phyloP scores from a whole-genome alignment of 2,329 filamentous ascomycete species.

The Penicillium sp. region DNA sequence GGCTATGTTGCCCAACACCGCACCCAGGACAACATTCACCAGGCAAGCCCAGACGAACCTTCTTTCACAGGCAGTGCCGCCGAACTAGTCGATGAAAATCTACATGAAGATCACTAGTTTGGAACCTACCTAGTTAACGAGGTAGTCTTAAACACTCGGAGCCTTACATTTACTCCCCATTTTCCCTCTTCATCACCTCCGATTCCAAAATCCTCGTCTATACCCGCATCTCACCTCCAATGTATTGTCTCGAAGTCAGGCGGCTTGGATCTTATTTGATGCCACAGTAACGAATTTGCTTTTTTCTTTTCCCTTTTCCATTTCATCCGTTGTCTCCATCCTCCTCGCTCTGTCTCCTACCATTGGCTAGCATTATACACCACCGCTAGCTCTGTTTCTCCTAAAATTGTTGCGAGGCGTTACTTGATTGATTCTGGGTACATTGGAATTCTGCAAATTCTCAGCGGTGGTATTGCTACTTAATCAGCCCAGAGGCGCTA shows the following conservation, averaged over 20 bases:
- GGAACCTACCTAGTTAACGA: not conserved
- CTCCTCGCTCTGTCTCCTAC: conserved; percentile 5
- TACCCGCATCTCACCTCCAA: too few relatives aligned
- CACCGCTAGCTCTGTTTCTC: not conserved
- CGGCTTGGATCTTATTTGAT: conserved; percentile 11
- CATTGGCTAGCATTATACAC: too few relatives aligned
- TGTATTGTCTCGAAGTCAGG: conserved; percentile 9
- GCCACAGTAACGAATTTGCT: conserved; percentile 24
- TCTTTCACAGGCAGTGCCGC: conserved; percentile 44
- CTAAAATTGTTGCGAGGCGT: conserved; percentile 8
- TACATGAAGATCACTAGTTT: conserved; percentile 17
- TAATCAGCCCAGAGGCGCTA: too few relatives aligned
- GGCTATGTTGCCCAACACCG: conserved; percentile 51
- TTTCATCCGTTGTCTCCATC: conserved; percentile 2
- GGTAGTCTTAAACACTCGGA: too few relatives aligned
- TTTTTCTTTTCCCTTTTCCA: conserved; percentile 3
- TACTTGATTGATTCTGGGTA: too few relatives aligned
- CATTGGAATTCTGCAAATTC: too few relatives aligned
- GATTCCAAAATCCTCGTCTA: too few relatives aligned
- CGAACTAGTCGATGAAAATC: conserved; percentile 43
- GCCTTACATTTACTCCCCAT: not conserved
- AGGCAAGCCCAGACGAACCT: conserved; percentile 37
- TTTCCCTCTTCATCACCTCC: conserved; percentile 3
- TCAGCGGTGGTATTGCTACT: too few relatives aligned
- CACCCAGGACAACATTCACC: conserved; percentile 49